Percentiles rank a stretch among this genome's conserved stretches.
These are phyloP conservation scores for Ustanciosporium gigantosporum DNA, from an alignment of 1,284 basidiomycete genomes.

Conservation along the genomic window DNA sequence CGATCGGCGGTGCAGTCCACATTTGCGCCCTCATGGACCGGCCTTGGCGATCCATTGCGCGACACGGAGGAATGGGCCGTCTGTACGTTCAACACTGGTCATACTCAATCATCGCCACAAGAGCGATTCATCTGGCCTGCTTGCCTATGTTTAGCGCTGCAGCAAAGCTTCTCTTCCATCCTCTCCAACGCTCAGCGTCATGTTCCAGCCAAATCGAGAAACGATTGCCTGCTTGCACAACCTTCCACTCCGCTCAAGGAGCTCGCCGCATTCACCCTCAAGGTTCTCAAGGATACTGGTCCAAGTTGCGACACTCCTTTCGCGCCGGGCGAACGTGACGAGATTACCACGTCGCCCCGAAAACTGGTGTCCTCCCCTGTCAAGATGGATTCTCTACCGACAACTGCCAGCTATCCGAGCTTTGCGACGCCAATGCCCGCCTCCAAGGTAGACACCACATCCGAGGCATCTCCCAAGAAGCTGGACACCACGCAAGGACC, in stretches of 20 bases:
- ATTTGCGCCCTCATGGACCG: neutral
- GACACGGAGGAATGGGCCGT: neutral
- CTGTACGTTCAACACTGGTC: neutral
- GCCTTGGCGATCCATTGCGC: neutral
- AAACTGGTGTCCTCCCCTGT: slow-evolving; percentile 17
- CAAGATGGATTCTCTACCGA: neutral
- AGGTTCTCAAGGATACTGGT: slow-evolving; percentile 29
- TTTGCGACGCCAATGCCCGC: neutral
- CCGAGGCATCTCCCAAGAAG: neutral
- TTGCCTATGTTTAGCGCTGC: neutral
- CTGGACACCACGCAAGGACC: neutral
- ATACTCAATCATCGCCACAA: neutral
- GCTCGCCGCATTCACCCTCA: slow-evolving; percentile 30
- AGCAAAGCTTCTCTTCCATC: no score
- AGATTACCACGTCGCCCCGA: slow-evolving; percentile 5
- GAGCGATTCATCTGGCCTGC: neutral
- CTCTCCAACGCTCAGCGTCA: no score
- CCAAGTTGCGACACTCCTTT: slow-evolving; percentile 7
- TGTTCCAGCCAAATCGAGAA: no score
- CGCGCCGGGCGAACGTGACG: slow-evolving; percentile 16
- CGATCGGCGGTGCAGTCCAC: neutral
- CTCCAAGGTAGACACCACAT: neutral
- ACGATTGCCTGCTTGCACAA: no score
- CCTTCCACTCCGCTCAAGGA: slow-evolving; percentile 27
- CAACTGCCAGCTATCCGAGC: neutral